Evolutionary conservation across 192 early-diverging fungal species (phyloP), one percentile per base, ranked within the genome.

Genomic region (Mortierella claussenii): DNA sequence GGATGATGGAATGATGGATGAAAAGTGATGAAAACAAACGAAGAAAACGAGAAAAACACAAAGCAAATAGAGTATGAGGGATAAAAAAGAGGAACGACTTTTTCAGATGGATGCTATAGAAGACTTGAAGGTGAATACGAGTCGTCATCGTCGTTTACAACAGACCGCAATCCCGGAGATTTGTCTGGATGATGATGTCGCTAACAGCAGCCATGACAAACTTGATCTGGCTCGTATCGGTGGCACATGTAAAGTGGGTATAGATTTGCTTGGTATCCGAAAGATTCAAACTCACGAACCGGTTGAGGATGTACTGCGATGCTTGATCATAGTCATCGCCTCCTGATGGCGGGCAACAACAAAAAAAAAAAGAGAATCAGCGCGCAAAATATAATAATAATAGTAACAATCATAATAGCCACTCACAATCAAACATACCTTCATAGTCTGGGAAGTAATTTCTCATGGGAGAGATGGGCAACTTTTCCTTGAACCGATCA

Each of bases 401-500:
- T 6, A 26, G 49, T 23, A 27, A 17, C 18, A 4, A 46, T 20
- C 15, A 17, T 42, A 17, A 17, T 42, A 42, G 17, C 40, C 40
- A 42, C 10, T 42, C 8, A 42, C 40, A 17, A 42, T 11, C 8
- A 42, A 42, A 42, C 8, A 11, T 73, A 67, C 70, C 79, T 32
- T 75, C 83, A 79, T 91, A 98, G 69, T 98, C 97, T 0, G 91
- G 86, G 86, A 98, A 98, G 76, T 92, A 98, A 49, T 92, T 88
- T 9, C 74, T 65, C 85, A 98, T 85, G 8, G 96, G 94, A n/a
- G 89, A 92, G 23, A 81, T 67, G 23, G 88, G 88, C 42, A 98
- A 84, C 84, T 98, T 98, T 65, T 94, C 90, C 54, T 85, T 87
- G 85, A 98, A 97, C 17, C 95, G 85, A 86, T 98, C 97, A 69